phyloP scores from a whole-genome alignment of 371 early-diverging fungal genomes.

The Globomyces sp. region DNA sequence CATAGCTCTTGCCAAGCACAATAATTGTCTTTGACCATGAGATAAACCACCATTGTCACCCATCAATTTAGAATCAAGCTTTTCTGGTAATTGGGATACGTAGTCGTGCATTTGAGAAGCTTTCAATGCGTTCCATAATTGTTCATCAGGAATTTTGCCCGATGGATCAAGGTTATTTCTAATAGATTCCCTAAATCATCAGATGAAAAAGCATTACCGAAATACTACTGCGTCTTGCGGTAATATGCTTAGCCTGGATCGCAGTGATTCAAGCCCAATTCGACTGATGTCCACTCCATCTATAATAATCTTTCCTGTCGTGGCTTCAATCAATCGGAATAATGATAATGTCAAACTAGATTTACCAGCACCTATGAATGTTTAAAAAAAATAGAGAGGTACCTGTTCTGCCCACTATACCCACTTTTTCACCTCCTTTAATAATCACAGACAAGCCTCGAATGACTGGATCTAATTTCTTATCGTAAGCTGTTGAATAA shows the following conservation, averaged over 20 bases:
- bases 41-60: background rate
- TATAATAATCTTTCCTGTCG: constrained; percentile 50
- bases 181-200: constrained; percentile 46
- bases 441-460: constrained; percentile 61
- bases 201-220: constrained; percentile 19
- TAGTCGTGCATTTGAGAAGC: constrained; percentile 28
- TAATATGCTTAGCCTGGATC: constrained; percentile 51
- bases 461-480: constrained; percentile 40
- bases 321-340: constrained; percentile 55
- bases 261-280: constrained; percentile 50
- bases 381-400: background rate
- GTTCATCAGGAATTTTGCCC: constrained; percentile 28
- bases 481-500: constrained; percentile 34
- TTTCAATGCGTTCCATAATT: constrained; percentile 39
- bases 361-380: constrained; percentile 75
- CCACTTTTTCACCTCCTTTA: constrained; percentile 70
- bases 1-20: constrained; percentile 58
- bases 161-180: constrained; percentile 70
- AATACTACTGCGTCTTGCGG: constrained; percentile 69
- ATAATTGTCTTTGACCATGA: constrained; percentile 58
- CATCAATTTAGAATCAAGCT: background rate
- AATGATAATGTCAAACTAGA: constrained; percentile 53
- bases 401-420: constrained; percentile 78
- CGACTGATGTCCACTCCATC: constrained; percentile 54
- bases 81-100: constrained; percentile 15